Evolutionary conservation across 495 filamentous ascomycete genomes (phyloP).

Genomic region (Penicillium dipodomyicola): DNA sequence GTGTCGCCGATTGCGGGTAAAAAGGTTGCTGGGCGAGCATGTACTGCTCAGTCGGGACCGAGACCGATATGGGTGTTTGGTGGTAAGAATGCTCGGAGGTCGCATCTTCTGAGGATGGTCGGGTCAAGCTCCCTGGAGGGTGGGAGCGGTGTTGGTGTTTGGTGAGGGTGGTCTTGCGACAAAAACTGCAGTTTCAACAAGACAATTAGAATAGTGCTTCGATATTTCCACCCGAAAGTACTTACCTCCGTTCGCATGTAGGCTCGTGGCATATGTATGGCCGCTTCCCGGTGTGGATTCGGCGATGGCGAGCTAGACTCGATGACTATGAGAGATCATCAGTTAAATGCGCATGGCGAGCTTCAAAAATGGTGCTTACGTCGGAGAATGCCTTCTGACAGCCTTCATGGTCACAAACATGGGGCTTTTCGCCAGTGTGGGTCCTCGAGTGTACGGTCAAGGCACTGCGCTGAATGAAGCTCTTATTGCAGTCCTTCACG

Average conservation of each 20-base stretch:
- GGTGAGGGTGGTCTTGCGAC: constrained; percentile 83
- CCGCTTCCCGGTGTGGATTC: constrained; percentile 82
- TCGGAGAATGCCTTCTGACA: constrained; percentile 86
- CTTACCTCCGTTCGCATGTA: constrained; percentile 78
- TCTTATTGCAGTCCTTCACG: constrained; percentile 71
- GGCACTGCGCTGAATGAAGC: constrained; percentile 87
- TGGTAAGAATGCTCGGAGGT: constrained; percentile 43
- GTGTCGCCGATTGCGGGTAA: constrained; percentile 37
- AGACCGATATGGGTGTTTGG: constrained; percentile 29
- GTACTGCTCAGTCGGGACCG: constrained; percentile 39
- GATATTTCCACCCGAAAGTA: not conserved
- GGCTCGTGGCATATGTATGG: constrained; percentile 79
- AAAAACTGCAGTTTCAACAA: constrained; percentile 58
- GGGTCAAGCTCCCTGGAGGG: constrained; percentile 54
- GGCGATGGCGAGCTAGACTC: constrained; percentile 79
- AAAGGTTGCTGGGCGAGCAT: constrained; percentile 42
- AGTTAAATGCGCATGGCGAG: not conserved
- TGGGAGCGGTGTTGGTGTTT: constrained; percentile 76
- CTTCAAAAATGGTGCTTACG: constrained; percentile 50
- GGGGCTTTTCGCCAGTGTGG: constrained; percentile 88
- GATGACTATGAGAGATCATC: constrained; percentile 59
- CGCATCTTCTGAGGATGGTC: constrained; percentile 44
- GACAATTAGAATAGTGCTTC: constrained; percentile 4
- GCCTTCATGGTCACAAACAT: constrained; percentile 74
- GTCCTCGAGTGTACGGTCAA: constrained; percentile 83